Percentiles rank a stretch among this genome's conserved stretches.
phyloP scores from a whole-genome alignment of 2,329 filamentous ascomycete species.

The Monosporascus sp. region DNA sequence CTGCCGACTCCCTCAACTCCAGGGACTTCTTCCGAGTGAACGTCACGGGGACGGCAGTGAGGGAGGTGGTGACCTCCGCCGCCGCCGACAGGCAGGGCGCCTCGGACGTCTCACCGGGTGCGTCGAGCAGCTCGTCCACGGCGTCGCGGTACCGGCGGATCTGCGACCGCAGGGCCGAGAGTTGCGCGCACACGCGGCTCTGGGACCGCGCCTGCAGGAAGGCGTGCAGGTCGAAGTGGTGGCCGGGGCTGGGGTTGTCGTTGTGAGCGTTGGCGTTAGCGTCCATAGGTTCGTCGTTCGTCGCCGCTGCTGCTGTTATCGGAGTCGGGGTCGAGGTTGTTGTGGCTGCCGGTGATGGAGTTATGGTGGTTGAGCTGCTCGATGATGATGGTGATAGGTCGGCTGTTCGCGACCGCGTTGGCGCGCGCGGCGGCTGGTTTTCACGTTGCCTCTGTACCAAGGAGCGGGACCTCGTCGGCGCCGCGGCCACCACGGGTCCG shows the following conservation, averaged over 20 bases:
- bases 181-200: slow-evolving; percentile 44
- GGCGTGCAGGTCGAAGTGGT: slow-evolving; percentile 22
- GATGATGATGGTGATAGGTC: no score
- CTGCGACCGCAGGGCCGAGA: slow-evolving; percentile 43
- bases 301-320: neutral
- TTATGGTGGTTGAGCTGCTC: no score
- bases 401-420: no score
- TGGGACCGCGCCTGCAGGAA: slow-evolving; percentile 38
- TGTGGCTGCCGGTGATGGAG: no score
- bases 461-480: no score
- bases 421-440: no score
- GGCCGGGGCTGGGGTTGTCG: slow-evolving; percentile 12
- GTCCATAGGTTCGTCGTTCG: neutral
- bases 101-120: slow-evolving; percentile 14
- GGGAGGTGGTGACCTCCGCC: neutral
- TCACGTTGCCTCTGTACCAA: no score
- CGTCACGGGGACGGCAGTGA: neutral
- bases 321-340: no score
- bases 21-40: neutral
- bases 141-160: slow-evolving; percentile 42
- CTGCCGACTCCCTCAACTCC: neutral
- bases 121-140: slow-evolving; percentile 35
- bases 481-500: no score
- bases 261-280: slow-evolving; percentile 2
- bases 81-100: slow-evolving; percentile 7